phyloP scores from a whole-genome alignment of 2,329 filamentous ascomycete genomes.

The Cryoendolithus antarcticus region DNA sequence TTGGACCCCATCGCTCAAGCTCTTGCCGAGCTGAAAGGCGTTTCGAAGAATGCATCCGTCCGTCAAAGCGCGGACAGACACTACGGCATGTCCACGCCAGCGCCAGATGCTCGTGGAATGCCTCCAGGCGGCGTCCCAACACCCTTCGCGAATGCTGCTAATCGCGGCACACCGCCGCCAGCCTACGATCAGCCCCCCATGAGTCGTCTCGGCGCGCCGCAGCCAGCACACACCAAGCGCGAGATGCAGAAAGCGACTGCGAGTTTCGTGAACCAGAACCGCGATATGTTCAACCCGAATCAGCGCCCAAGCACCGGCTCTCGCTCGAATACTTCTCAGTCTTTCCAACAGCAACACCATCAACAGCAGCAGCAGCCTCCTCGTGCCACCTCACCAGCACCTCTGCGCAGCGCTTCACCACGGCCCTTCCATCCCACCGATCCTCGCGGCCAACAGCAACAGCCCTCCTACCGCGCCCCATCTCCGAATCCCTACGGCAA shows the following conservation, averaged over 20 bases:
- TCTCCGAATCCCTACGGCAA: slow-evolving; percentile 54
- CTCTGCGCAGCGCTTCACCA: slow-evolving; percentile 40
- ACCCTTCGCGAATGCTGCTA: slow-evolving; percentile 30
- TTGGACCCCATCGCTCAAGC: slow-evolving; percentile 84
- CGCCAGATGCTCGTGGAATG: slow-evolving; percentile 25
- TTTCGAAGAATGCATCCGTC: slow-evolving; percentile 64
- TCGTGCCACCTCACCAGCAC: slow-evolving; percentile 21
- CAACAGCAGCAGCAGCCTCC: slow-evolving; percentile 17
- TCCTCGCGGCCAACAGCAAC: slow-evolving; percentile 2
- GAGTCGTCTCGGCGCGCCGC: slow-evolving; percentile 72
- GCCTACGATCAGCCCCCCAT: slow-evolving; percentile 66
- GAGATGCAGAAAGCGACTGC: slow-evolving; percentile 94
- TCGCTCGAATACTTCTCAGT: slow-evolving; percentile 6
- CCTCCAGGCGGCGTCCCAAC: slow-evolving; percentile 29
- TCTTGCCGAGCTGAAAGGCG: slow-evolving; percentile 81
- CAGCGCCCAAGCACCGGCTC: slow-evolving; percentile 12
- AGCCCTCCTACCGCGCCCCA: slow-evolving; percentile 31
- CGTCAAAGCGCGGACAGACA: slow-evolving; percentile 97
- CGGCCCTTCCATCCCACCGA: slow-evolving; percentile 41
- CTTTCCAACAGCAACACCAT: slow-evolving; percentile 5
- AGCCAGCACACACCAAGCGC: slow-evolving; percentile 81
- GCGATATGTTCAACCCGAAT: slow-evolving; percentile 55
- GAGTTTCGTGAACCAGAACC: slow-evolving; percentile 72
- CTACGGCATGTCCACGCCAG: slow-evolving; percentile 79
- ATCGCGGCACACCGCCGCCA: slow-evolving; percentile 67